These are phyloP conservation scores for Melampsora larici-populina DNA, from an alignment of 1,284 basidiomycete species.

Conservation along the genomic window DNA sequence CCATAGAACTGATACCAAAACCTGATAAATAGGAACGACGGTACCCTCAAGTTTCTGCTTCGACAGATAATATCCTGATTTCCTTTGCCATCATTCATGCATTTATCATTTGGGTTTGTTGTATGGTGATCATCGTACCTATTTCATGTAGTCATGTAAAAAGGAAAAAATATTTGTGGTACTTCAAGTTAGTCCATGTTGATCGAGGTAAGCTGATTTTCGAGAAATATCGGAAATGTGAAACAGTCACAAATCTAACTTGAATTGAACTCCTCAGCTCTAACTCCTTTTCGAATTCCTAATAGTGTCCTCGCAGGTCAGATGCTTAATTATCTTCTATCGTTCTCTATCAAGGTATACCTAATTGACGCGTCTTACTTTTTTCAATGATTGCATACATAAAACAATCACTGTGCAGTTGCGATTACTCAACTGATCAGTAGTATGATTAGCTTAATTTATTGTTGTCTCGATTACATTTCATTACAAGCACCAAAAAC, in stretches of 20 bases:
- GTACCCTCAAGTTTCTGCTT: neutral
- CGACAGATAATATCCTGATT: neutral
- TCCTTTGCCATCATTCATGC: neutral
- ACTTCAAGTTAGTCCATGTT: neutral
- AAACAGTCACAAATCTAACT: no score
- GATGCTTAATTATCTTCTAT: neutral
- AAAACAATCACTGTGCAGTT: neutral
- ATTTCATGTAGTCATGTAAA: neutral
- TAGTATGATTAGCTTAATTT: neutral
- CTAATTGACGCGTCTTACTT: no score
- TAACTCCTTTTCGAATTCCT: neutral
- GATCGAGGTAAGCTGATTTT: no score
- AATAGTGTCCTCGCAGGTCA: neutral
- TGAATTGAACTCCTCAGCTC: neutral
- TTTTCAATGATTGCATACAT: neutral
- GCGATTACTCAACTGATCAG: neutral
- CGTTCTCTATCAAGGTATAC: neutral
- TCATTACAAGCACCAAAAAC: neutral
- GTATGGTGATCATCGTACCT: neutral
- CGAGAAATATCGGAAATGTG: no score
- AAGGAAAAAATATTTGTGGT: neutral
- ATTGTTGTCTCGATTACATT: neutral
- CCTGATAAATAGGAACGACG: no score
- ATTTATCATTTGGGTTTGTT: neutral
- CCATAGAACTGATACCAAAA: no score